Evolutionary conservation across 768 basidiomycete genomes (phyloP).

Genomic region (Pisolithus microcarpus): DNA sequence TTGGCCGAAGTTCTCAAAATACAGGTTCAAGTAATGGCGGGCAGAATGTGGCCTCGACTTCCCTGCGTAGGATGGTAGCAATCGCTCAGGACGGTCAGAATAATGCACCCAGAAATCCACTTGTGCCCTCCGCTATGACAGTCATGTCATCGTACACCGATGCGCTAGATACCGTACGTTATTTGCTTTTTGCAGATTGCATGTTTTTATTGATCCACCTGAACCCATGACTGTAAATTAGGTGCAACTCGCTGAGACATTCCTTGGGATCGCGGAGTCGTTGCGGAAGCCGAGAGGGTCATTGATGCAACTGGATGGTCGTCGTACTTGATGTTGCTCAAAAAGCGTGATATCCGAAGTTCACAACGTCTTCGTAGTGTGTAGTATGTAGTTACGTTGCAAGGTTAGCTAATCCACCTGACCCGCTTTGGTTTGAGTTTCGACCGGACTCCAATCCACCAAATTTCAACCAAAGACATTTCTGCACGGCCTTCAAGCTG

Average conservation of each 20-base stretch:
- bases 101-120: constrained; percentile 34
- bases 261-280: constrained; percentile 52
- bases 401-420: no score
- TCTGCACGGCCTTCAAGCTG: no score
- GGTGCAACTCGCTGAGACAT: constrained; percentile 51
- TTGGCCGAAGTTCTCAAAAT: constrained; percentile 27
- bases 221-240: constrained; percentile 12
- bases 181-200: neutral
- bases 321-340: no score
- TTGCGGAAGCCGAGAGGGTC: constrained; percentile 38
- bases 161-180: constrained; percentile 45
- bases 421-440: no score
- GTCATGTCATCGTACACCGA: constrained; percentile 42
- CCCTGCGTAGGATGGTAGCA: constrained; percentile 43
- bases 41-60: constrained; percentile 9
- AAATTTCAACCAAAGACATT: no score
- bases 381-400: no score
- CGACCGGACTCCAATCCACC: no score
- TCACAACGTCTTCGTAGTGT: no score
- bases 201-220: no score
- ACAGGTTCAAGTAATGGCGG: no score
- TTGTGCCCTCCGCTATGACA: constrained; percentile 24
- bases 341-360: no score
- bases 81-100: constrained; percentile 45
- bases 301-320: constrained; percentile 12